These are phyloP conservation scores for Trichoderma parareesei DNA, from an alignment of 495 filamentous ascomycete species.

Conservation along the genomic window DNA sequence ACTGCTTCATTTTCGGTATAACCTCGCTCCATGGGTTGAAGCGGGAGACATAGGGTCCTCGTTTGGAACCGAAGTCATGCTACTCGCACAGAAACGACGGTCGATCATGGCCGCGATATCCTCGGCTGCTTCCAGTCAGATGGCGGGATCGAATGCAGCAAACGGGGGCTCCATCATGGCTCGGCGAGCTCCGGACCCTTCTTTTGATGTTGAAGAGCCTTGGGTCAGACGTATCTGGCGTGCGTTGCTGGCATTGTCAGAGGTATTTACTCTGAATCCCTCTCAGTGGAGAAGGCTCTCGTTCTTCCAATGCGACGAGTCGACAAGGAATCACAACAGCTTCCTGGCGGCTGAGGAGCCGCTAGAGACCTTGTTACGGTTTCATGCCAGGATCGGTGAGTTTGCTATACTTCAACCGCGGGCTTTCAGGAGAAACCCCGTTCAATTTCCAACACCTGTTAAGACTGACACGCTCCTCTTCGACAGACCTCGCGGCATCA, in stretches of 20 bases:
- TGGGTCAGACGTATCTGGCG: background rate
- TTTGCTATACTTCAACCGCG: background rate
- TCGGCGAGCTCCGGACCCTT: background rate
- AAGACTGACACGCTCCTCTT: background rate
- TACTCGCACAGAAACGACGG: slow-evolving; percentile 5
- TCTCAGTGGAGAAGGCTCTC: slow-evolving; percentile 2
- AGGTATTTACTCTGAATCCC: background rate
- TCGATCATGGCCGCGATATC: background rate
- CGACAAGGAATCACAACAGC: background rate
- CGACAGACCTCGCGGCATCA: background rate
- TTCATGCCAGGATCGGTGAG: slow-evolving; percentile 1
- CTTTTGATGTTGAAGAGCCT: background rate
- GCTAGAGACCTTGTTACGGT: background rate
- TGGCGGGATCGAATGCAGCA: background rate
- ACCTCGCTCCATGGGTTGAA: slow-evolving; percentile 1
- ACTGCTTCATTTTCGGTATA: background rate
- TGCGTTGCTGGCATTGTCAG: background rate
- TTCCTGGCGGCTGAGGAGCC: background rate
- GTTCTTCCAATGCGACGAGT: slow-evolving; percentile 1
- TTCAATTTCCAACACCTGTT: background rate
- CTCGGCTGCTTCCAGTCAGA: background rate
- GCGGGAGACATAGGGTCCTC: background rate
- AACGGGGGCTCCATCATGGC: background rate
- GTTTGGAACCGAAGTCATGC: background rate
- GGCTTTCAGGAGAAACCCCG: too few species aligned